Percentiles rank a stretch among this genome's conserved stretches.
These are phyloP conservation scores for Arthrobotrys sinensis DNA, from an alignment of 2,329 filamentous ascomycete genomes.

Conservation along the genomic window DNA sequence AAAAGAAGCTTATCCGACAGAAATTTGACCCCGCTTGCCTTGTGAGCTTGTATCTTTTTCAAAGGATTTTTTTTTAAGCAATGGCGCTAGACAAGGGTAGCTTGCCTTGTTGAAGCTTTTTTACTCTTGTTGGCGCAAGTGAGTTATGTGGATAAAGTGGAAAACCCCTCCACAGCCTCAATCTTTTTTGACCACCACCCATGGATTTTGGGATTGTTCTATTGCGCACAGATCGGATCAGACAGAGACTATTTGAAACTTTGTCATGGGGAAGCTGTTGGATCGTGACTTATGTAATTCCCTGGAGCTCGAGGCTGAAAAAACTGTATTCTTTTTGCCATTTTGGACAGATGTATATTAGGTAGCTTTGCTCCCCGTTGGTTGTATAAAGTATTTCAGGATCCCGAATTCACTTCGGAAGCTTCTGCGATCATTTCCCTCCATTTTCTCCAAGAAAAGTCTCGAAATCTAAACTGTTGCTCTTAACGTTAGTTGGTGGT, in stretches of 20 bases:
- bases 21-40: conserved; percentile 21
- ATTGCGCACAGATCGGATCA: conserved; percentile 13
- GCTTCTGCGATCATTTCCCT: conserved; percentile 21
- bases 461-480: background rate
- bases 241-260: conserved; percentile 22
- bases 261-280: conserved; percentile 13
- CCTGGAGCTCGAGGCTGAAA: conserved; percentile 11
- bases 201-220: conserved; percentile 2
- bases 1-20: conserved; percentile 24
- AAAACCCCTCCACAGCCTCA: conserved; percentile 41
- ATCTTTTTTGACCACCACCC: background rate
- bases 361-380: conserved; percentile 9
- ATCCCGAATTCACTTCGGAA: conserved; percentile 15
- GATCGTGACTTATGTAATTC: background rate
- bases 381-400: background rate
- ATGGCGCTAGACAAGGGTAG: conserved; percentile 52
- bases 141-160: background rate
- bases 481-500: background rate
- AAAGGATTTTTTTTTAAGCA: conserved; percentile 48
- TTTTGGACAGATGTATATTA: conserved; percentile 56
- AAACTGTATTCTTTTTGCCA: conserved; percentile 35
- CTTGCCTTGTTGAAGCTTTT: background rate
- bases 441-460: background rate
- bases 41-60: conserved; percentile 32
- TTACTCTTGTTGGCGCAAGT: background rate